Percentiles rank a stretch among this genome's conserved stretches.
These are phyloP conservation scores for Dendrobium officinale DNA, from an alignment of 106 monocot genomes.

Conservation along the genomic window DNA sequence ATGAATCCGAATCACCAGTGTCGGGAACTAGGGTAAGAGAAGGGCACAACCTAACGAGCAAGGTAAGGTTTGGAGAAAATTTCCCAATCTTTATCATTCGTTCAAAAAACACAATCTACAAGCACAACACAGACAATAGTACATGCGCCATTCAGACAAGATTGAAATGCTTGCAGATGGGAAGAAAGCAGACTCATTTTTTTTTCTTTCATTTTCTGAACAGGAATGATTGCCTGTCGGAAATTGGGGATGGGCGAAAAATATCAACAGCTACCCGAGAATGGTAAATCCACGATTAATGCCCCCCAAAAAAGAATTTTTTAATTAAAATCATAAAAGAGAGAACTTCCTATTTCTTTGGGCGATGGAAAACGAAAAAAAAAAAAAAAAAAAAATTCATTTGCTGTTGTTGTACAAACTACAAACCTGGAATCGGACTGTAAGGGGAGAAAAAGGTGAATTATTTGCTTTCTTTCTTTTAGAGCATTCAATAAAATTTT, in stretches of 20 bases:
- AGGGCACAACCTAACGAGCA: background rate
- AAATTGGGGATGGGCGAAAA: background rate
- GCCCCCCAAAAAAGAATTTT: background rate
- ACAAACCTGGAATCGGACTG: background rate
- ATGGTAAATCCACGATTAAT: background rate
- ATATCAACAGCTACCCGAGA: background rate
- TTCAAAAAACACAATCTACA: background rate
- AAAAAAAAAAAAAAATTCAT: background rate
- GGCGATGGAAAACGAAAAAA: background rate
- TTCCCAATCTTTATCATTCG: background rate
- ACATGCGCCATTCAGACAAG: constrained; percentile 3
- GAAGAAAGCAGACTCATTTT: background rate
- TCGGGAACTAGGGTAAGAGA: background rate
- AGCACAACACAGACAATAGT: background rate
- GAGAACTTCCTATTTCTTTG: background rate
- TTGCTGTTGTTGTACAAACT: background rate
- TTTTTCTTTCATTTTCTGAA: background rate
- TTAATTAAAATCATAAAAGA: background rate
- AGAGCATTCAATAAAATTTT: too few relatives aligned
- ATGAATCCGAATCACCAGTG: background rate
- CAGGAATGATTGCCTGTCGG: background rate
- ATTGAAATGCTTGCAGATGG: background rate
- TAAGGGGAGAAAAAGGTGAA: background rate
- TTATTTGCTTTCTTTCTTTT: background rate
- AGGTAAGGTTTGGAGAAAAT: background rate